Conservation (phyloP, 208 protist species). For the Lotmaria passim region DNA sequence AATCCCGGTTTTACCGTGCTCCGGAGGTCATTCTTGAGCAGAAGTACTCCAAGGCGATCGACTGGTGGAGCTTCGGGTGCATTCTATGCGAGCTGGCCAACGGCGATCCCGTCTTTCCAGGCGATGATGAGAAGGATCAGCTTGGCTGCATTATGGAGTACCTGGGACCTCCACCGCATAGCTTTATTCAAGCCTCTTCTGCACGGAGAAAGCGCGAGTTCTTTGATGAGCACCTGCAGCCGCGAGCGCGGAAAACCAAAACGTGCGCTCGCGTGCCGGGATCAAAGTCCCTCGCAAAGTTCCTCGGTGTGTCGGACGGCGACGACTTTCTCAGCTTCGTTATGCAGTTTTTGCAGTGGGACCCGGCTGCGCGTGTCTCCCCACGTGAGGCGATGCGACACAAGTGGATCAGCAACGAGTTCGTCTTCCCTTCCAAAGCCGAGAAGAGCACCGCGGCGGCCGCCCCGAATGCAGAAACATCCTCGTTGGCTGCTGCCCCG, state of each 20-base stretch:
- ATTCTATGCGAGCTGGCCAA: conserved; percentile 94
- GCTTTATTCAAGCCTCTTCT: conserved; percentile 43
- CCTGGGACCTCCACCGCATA: conserved; percentile 75
- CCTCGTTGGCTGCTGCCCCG: background rate
- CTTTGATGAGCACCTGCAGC: conserved; percentile 50
- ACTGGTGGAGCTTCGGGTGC: conserved; percentile 95
- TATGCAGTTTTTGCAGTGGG: conserved; percentile 71
- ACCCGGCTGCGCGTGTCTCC: conserved; percentile 50
- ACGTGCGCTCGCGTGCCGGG: conserved; percentile 49
- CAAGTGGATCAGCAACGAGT: conserved; percentile 66
- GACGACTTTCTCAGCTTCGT: conserved; percentile 79
- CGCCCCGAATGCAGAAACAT: background rate
- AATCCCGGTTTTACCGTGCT: conserved; percentile 93
- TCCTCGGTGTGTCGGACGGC: conserved; percentile 58
- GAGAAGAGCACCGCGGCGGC: background rate
- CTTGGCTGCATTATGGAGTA: conserved; percentile 88
- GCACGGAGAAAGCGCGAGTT: conserved; percentile 47
- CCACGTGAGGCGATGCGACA: conserved; percentile 80
- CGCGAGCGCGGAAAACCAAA: conserved; percentile 47
- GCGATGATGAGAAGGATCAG: conserved; percentile 88
- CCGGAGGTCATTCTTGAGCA: conserved; percentile 88
- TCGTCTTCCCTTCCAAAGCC: conserved; percentile 40
- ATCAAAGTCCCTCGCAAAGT: conserved; percentile 55
- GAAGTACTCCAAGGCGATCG: conserved; percentile 80
- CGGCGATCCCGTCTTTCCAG: conserved; percentile 91